Evolutionary conservation across 139 green algal genomes (phyloP), one percentile per base, ranked within the genome.

Genomic region (Chlorella sp.): DNA sequence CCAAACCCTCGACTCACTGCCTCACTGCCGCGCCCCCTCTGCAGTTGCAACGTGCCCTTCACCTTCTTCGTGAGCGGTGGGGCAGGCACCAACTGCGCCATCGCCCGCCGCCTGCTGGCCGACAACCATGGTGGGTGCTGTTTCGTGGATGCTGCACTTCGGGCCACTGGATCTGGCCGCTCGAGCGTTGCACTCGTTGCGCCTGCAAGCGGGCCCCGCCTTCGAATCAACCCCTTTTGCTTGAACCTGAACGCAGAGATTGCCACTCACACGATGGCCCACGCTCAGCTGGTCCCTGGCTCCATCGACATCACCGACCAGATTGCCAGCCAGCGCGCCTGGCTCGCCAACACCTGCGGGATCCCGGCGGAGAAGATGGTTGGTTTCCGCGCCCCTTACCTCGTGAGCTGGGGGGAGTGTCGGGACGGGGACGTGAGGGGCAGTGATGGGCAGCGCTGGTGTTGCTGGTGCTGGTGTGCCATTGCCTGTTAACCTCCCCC

Each of bases 101-200:
- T 60, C 24, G 40, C 16, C 11, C 21, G 32, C 40, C 78, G 78
- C 78, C 83, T 88, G 64, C 37, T 71, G 83, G 83, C 36, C 28
- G 83, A 88, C 64, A 88, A 88, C 83, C 83, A 88, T 36, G 48
- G 48, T 57, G 48, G 48, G 48, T n/a, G 48, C 48, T 57, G 48
- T 57, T 16, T 16, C 9, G 48, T 57, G 48, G 48, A 9, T 57
- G 48, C 48, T 57, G 48, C 48, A 57, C 48, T 57, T 57, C 48
- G 9, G 5, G 48, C 48, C 48, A 9, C 5, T 57, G 9, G 48
- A 5, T 9, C 9, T 57, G 48, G 48, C 48, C 48, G 48, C 48
- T 57, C 9, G 48, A 57, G 48, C 48, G 48, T 9, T 57, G 48
- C 9, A 5, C 7, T 9, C 48, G 5, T 9, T 57, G 48, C 48